Conservation (phyloP, 805 yeast genomes). For the Candida coquimbonensis region DNA sequence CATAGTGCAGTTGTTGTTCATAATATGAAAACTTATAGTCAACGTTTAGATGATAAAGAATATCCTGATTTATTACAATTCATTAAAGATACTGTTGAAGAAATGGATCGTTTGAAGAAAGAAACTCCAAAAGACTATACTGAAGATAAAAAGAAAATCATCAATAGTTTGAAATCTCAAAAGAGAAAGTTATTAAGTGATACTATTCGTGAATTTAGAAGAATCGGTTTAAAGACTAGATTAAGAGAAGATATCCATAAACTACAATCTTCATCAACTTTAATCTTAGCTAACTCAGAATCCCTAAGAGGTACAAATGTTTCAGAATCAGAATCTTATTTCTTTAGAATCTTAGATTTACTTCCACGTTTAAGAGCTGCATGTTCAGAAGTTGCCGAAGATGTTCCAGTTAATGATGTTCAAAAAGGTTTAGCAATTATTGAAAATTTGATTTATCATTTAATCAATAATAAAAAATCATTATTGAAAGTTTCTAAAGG, state of each 20-base stretch:
- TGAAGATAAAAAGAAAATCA: conserved; percentile 66
- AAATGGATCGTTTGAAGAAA: conserved; percentile 54
- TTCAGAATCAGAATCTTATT: conserved; percentile 45
- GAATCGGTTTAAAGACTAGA: conserved; percentile 68
- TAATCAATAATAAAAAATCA: conserved; percentile 49
- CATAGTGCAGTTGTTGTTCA: conserved; percentile 42
- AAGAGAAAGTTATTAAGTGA: conserved; percentile 75
- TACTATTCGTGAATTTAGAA: conserved; percentile 62
- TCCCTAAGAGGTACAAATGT: conserved; percentile 36
- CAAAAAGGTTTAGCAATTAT: conserved; percentile 70
- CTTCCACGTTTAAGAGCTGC: conserved; percentile 72
- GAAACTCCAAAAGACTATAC: conserved; percentile 72
- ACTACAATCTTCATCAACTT: conserved; percentile 54
- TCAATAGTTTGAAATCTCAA: conserved; percentile 71
- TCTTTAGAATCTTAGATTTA: conserved; percentile 67
- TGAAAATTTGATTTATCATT: conserved; percentile 59
- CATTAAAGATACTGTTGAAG: conserved; percentile 46
- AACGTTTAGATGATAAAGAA: conserved; percentile 24
- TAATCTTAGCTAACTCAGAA: conserved; percentile 49
- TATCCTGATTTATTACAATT: conserved; percentile 46
- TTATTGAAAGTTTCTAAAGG: conserved; percentile 26
- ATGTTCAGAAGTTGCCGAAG: conserved; percentile 55
- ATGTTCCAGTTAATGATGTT: conserved; percentile 67
- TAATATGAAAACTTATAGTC: conserved; percentile 48
- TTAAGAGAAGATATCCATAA: conserved; percentile 60